These are phyloP conservation scores for Alternaria ethzedia DNA, from an alignment of 2,329 filamentous ascomycete species.

Conservation along the genomic window DNA sequence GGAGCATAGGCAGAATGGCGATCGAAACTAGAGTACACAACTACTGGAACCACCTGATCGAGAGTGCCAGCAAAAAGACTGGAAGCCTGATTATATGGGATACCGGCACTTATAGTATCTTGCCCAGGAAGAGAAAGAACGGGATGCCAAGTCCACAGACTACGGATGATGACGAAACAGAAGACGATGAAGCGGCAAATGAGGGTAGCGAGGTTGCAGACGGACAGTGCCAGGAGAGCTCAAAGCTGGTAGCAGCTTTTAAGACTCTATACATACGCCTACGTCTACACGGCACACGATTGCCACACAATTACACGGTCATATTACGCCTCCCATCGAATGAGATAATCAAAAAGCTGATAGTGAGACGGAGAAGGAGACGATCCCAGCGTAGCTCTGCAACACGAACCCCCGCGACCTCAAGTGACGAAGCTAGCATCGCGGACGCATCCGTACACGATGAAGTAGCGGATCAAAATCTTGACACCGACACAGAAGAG, in stretches of 20 bases:
- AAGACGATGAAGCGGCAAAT: not conserved
- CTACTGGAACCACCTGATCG: constrained; percentile 55
- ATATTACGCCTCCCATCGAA: constrained; percentile 41
- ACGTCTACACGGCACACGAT: constrained; percentile 49
- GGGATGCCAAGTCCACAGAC: constrained; percentile 12
- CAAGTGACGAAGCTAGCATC: not conserved
- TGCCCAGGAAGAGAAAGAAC: constrained; percentile 27
- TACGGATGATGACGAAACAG: not conserved
- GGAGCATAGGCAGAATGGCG: constrained; percentile 50
- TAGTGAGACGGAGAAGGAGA: not conserved
- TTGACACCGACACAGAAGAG: constrained; percentile 53
- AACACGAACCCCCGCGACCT: not conserved
- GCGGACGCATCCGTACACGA: not conserved
- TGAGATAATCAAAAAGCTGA: not conserved
- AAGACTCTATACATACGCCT: constrained; percentile 49
- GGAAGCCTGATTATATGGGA: constrained; percentile 57
- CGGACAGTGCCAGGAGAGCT: constrained; percentile 33
- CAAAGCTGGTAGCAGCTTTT: constrained; percentile 49
- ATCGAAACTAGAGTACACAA: constrained; percentile 55
- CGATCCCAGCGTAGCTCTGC: not conserved
- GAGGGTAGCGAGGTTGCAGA: not conserved
- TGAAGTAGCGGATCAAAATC: constrained; percentile 1
- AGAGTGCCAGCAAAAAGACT: constrained; percentile 51
- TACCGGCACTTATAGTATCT: constrained; percentile 52
- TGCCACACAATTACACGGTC: constrained; percentile 51